Evolutionary conservation across 768 basidiomycete genomes (phyloP), one percentile per base, ranked within the genome.

Genomic region (Infundibulicybe gibba): DNA sequence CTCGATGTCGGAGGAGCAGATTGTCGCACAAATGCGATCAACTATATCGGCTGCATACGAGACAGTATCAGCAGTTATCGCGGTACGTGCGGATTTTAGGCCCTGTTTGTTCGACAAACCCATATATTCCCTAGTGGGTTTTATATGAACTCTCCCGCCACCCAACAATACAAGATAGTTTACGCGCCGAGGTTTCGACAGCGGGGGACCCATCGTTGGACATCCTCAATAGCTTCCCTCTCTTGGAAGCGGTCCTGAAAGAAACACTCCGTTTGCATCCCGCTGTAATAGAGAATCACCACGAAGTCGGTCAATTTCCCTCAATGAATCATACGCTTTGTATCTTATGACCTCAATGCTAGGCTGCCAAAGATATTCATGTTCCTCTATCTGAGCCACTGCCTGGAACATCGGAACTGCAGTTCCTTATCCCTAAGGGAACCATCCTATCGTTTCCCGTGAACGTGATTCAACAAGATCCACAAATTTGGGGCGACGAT

Each of bases 181-280:
- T 89, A 14, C 76, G 87, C 4, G 71, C 76, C 44, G 81, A 83
- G 55, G 60, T 81, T 13, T 64, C 64, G 14, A 61, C 62, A 6
- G 67, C 72, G 17, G 63, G 63, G 12, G 70, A 81, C 40, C 71
- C 80, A 8, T 68, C 77, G 3, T 75, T 79, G 42, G 81, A 82
- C 37, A 66, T 71, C 20, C 55, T 83, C 45, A 76, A 73, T 44
- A 62, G 68, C 35, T 74, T 70, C 49, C 77, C 80, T 1, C 66
- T 83, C 37, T 68, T 87, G 14, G 78, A 86, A 43, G 79, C 81
- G 1, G 75, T 81, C 8, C 48, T 86, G 39, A 76, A 77, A 54
- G 83, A 85, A 60, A 77, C 77, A 3, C 63, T 86, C 14, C 76
- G 84, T 21, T 58, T 85, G 40, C 80, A 84, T 54, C 76, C 83